A percentile compares a stretch with the other conserved stretches of the same genome.
Evolutionary conservation across 371 early-diverging fungal species (phyloP).

Genomic region (Circinella umbellata): DNA sequence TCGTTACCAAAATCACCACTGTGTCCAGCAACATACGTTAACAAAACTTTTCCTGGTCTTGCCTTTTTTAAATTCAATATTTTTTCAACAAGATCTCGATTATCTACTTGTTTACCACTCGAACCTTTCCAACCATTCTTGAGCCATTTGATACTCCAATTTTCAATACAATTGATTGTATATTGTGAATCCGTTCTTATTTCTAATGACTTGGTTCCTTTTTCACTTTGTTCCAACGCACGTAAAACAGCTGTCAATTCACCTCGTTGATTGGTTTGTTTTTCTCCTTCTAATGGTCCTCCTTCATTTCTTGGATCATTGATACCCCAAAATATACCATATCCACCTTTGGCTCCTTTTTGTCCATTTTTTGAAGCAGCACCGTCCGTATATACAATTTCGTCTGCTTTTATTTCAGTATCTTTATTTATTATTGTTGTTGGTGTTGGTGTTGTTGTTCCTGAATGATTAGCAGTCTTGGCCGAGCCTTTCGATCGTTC

Average conservation of each 20-base stretch:
- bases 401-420: neutral
- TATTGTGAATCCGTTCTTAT: constrained; percentile 81
- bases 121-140: constrained; percentile 63
- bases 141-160: constrained; percentile 77
- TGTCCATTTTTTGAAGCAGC: constrained; percentile 73
- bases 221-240: constrained; percentile 62
- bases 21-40: constrained; percentile 70
- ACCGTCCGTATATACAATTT: constrained; percentile 81
- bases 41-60: constrained; percentile 42
- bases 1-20: constrained; percentile 74
- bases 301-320: constrained; percentile 78
- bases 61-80: constrained; percentile 45
- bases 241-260: constrained; percentile 78
- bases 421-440: too few relatives aligned
- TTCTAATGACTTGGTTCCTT: constrained; percentile 32
- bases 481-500: neutral
- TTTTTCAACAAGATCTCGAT: constrained; percentile 74
- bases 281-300: constrained; percentile 58
- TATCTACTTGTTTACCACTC: constrained; percentile 62
- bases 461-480: neutral
- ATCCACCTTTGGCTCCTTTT: constrained; percentile 68
- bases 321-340: constrained; percentile 84
- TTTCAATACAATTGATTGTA: constrained; percentile 61
- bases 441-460: neutral
- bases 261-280: constrained; percentile 89